Percentiles rank a stretch among this genome's conserved stretches.
phyloP scores from a whole-genome alignment of 1,139 yeast genomes.

The Zygosaccharomyces pseudobailii region DNA sequence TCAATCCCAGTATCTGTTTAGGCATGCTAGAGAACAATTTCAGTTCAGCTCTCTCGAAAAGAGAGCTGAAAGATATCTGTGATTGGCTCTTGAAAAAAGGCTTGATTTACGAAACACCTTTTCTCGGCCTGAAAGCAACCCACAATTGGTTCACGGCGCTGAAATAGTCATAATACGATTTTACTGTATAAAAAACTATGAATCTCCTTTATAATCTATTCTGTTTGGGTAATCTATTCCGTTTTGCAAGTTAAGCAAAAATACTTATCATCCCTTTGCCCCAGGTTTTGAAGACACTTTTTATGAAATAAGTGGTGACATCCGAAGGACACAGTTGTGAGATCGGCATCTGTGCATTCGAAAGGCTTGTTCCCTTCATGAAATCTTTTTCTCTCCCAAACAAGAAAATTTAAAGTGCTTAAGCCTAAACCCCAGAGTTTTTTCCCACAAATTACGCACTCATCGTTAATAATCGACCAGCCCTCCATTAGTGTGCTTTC shows the following conservation, averaged over 20 bases:
- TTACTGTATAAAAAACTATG: too few species aligned
- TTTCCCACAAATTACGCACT: constrained; percentile 72
- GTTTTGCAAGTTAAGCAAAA: constrained; percentile 22
- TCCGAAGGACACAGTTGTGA: constrained; percentile 41
- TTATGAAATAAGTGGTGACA: constrained; percentile 69
- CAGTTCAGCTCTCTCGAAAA: constrained; percentile 41
- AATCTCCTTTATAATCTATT: neutral
- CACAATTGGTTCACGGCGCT: constrained; percentile 48
- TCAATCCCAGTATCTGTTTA: constrained; percentile 61
- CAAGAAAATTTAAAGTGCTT: constrained; percentile 38
- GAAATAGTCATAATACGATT: neutral
- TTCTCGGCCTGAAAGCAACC: constrained; percentile 47
- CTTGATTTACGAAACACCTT: constrained; percentile 39
- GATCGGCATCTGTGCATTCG: constrained; percentile 6
- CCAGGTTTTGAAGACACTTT: constrained; percentile 50
- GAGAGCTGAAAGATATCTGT: constrained; percentile 49
- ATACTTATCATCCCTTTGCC: constrained; percentile 30
- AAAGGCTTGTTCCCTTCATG: neutral
- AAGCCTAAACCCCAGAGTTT: constrained; percentile 59
- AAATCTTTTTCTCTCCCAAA: constrained; percentile 42
- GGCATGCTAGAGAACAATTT: constrained; percentile 38
- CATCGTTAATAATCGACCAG: constrained; percentile 50
- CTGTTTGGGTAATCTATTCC: neutral
- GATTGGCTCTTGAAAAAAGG: constrained; percentile 52
- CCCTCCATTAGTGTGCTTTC: constrained; percentile 40